Percentiles rank a stretch among this genome's conserved stretches.
phyloP scores from a whole-genome alignment of 139 green algal genomes.

The Haematococcus sp. region DNA sequence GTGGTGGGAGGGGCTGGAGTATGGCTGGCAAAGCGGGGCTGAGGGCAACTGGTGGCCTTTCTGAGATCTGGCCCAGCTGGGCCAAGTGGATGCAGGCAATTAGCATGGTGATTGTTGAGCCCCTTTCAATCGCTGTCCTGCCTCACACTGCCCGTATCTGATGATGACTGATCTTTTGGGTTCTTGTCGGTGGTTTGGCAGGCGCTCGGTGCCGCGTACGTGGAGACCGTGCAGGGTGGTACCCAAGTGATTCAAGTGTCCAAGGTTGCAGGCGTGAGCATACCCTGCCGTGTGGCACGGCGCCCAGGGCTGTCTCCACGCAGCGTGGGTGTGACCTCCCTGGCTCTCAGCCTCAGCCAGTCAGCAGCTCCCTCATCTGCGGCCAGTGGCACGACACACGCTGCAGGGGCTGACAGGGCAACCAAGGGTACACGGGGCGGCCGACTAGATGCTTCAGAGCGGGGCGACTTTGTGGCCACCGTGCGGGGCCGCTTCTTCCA shows the following conservation, averaged over 20 bases:
- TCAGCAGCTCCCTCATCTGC: neutral
- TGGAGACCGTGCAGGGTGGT: too few species aligned
- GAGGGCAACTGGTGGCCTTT: too few species aligned
- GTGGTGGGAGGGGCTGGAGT: slow-evolving; percentile 2
- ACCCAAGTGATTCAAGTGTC: too few species aligned
- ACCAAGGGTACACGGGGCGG: slow-evolving; percentile 6
- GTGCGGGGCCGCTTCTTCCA: neutral
- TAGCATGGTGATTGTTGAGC: too few species aligned
- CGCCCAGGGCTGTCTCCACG: neutral
- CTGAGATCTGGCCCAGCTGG: too few species aligned
- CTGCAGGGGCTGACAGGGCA: neutral
- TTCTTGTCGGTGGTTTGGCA: too few species aligned
- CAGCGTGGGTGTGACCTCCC: slow-evolving; percentile 9
- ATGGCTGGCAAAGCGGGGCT: neutral
- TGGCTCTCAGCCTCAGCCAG: neutral
- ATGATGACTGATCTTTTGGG: too few species aligned
- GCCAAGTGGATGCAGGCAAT: too few species aligned
- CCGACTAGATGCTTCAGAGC: neutral
- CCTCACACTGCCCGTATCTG: too few species aligned
- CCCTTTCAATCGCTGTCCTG: too few species aligned
- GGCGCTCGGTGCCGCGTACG: too few species aligned
- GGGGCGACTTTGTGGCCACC: neutral
- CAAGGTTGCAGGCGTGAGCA: too few species aligned
- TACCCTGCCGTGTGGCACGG: slow-evolving; percentile 7
- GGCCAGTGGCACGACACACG: neutral